Conservation (phyloP, 2,329 filamentous ascomycete species). For the Trichophyton schoenleinii region DNA sequence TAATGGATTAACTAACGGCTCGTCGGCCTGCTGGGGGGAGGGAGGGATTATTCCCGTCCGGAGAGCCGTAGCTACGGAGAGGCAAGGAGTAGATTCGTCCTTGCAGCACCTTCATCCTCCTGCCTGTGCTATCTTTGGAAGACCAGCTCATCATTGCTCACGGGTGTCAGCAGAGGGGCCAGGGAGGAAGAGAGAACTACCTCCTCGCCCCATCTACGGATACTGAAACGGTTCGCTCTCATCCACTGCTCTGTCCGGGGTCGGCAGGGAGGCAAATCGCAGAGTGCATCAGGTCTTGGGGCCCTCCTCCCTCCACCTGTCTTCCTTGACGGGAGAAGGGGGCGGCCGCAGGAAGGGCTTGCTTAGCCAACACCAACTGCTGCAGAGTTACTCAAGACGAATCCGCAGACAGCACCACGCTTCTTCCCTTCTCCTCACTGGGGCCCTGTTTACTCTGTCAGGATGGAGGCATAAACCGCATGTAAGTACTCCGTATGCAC, state of each 20-base stretch:
- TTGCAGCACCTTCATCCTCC: neutral
- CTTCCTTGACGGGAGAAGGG: neutral
- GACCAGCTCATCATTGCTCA: neutral
- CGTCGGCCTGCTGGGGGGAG: neutral
- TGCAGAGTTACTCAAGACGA: slow-evolving; percentile 1
- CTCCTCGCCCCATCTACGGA: neutral
- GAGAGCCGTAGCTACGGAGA: neutral
- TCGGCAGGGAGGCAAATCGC: neutral
- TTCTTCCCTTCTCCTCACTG: neutral
- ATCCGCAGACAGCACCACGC: neutral
- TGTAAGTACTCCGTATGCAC: neutral
- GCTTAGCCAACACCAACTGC: neutral
- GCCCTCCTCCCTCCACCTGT: neutral
- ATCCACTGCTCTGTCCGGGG: neutral
- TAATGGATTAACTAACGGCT: neutral
- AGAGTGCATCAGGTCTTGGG: neutral
- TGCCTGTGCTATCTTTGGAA: neutral
- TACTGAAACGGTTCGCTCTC: neutral
- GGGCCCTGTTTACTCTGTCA: neutral
- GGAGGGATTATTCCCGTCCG: too few species aligned
- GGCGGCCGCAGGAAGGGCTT: neutral
- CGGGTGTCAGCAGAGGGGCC: neutral
- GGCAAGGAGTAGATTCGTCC: neutral
- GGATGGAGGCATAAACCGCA: neutral
- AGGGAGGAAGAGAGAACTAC: neutral